phyloP scores from a whole-genome alignment of 345 rosid genomes.

The Leavenworthia alabamica region DNA sequence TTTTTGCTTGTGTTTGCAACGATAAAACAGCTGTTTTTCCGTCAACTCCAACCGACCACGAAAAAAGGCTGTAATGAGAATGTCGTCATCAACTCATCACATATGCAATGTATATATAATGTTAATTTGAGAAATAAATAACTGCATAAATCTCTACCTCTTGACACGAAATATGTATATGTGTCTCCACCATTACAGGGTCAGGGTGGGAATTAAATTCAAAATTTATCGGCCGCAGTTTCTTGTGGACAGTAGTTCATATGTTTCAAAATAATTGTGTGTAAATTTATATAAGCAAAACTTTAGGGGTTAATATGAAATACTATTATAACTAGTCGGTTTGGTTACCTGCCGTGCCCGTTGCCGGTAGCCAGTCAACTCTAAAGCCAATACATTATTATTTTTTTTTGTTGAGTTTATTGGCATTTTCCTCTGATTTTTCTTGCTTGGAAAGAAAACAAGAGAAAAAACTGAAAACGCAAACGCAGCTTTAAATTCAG shows the following conservation, averaged over 20 bases:
- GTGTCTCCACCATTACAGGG: too few species aligned
- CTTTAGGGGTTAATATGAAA: neutral
- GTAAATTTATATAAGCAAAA: neutral
- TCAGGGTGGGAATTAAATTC: too few species aligned
- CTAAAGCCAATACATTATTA: conserved; percentile 21
- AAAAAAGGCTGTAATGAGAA: neutral
- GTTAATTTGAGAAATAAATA: neutral
- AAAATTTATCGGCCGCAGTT: neutral
- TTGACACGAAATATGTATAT: too few species aligned
- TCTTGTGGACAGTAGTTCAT: neutral
- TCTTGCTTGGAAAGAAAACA: conserved; percentile 45
- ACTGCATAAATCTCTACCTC: neutral
- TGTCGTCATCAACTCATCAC: neutral
- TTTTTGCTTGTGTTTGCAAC: neutral
- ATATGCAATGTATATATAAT: neutral
- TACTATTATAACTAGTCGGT: conserved; percentile 4
- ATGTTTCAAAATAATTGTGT: neutral
- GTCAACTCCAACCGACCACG: neutral
- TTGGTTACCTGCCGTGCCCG: conserved; percentile 21
- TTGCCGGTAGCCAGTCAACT: conserved; percentile 30
- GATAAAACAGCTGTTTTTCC: too few species aligned
- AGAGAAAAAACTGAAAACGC: conserved; percentile 9
- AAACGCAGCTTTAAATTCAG: conserved; percentile 23
- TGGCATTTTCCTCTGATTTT: conserved; percentile 26
- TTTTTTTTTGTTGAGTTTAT: neutral